A percentile compares a stretch with the other conserved stretches of the same genome.
phyloP scores from a whole-genome alignment of 129 eudicot genomes.

The Logfia minima region DNA sequence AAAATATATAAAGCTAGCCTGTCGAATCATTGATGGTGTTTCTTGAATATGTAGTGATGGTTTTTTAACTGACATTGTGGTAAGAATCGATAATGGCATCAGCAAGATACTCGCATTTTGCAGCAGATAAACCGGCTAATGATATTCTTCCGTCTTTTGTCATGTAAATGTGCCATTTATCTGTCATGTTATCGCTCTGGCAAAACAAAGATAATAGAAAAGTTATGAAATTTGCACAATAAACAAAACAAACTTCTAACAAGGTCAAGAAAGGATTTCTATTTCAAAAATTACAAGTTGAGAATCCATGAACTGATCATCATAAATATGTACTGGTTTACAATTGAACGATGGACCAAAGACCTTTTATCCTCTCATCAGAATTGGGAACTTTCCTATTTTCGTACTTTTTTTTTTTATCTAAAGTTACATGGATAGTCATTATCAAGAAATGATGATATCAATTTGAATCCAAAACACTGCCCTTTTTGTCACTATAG shows the following conservation, averaged over 20 bases:
- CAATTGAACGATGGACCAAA: neutral
- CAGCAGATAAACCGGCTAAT: conserved; percentile 87
- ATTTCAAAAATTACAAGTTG: conserved; percentile 1
- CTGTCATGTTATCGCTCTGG: conserved; percentile 94
- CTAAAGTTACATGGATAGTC: neutral
- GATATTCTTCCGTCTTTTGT: conserved; percentile 99
- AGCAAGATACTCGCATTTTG: conserved; percentile 96
- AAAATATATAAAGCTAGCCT: conserved; percentile 23
- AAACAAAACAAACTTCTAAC: neutral
- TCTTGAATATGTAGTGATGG: neutral
- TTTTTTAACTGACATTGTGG: conserved; percentile 72
- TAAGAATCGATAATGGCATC: conserved; percentile 96
- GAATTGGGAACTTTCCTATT: neutral
- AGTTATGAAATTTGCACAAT: neutral
- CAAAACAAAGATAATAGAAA: neutral
- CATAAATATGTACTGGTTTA: neutral
- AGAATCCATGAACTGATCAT: neutral
- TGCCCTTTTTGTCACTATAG: neutral
- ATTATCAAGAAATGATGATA: neutral
- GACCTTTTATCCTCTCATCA: neutral
- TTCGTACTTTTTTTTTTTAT: neutral
- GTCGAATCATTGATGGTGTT: conserved; percentile 22
- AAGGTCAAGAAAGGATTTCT: conserved; percentile 8
- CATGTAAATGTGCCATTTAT: conserved; percentile 98
- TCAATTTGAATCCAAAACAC: neutral